Evolutionary conservation across 1,284 basidiomycete genomes (phyloP).

Genomic region (Garcileccinum viscosum): DNA sequence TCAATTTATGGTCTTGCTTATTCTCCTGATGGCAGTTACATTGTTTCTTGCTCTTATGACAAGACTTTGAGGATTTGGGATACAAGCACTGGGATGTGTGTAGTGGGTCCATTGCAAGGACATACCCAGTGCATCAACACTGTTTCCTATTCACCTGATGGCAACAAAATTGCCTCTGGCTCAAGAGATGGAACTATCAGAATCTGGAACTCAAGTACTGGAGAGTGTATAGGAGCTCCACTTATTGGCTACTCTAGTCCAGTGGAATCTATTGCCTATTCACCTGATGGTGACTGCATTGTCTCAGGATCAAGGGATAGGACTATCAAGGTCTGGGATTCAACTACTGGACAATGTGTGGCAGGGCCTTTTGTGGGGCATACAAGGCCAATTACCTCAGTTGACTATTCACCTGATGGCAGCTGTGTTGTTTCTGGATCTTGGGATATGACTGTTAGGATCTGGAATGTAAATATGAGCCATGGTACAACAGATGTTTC

Average conservation of each 20-base stretch:
- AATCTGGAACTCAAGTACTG: constrained; percentile 20
- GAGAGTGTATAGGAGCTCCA: constrained; percentile 16
- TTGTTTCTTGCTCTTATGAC: constrained; percentile 20
- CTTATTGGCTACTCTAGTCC: constrained; percentile 1
- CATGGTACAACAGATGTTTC: neutral
- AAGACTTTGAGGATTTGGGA: constrained; percentile 14
- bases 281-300: constrained; percentile 23
- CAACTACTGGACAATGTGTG: constrained; percentile 7
- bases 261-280: constrained; percentile 23
- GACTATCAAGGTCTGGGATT: constrained; percentile 20
- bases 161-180: constrained; percentile 18
- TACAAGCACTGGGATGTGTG: constrained; percentile 13
- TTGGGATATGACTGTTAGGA: constrained; percentile 14
- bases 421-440: constrained; percentile 22
- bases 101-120: constrained; percentile 3
- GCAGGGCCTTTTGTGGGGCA: constrained; percentile 15
- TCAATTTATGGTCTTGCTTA: constrained; percentile 3
- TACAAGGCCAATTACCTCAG: constrained; percentile 2
- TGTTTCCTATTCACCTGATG: constrained; percentile 24
- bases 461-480: constrained; percentile 21
- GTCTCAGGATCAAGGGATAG: constrained; percentile 23
- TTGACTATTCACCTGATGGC: constrained; percentile 26
- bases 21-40: constrained; percentile 21
- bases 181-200: constrained; percentile 14
- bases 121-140: neutral